Conservation (phyloP, 129 eudicot genomes). For the Centaurea solstitialis region DNA sequence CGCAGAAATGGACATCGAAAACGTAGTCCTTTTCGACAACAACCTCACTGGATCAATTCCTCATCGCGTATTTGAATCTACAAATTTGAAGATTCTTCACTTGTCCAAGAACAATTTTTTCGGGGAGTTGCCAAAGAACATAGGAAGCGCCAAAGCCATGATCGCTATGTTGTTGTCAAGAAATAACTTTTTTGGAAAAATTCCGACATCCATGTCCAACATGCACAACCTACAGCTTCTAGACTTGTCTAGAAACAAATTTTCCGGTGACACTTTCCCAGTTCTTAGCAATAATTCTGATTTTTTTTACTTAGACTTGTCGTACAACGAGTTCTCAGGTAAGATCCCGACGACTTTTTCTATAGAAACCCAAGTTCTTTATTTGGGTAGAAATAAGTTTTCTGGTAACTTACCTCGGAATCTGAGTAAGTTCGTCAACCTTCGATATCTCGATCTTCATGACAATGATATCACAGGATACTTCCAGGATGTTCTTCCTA, state of each 20-base stretch:
- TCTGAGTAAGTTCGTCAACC: no score
- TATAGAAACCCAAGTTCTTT: conserved; percentile 13
- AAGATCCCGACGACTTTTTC: conserved; percentile 30
- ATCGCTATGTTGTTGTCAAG: no score
- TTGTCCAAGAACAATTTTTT: conserved; percentile 36
- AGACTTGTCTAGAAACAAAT: conserved; percentile 46
- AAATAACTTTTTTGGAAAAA: conserved; percentile 42
- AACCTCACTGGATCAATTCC: conserved; percentile 36
- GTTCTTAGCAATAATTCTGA: neutral
- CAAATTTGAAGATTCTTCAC: conserved; percentile 26
- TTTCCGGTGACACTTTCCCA: conserved; percentile 44
- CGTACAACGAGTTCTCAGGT: conserved; percentile 41
- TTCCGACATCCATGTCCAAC: conserved; percentile 38
- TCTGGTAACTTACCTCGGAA: conserved; percentile 37
- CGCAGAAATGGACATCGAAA: conserved; percentile 4
- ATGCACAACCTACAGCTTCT: conserved; percentile 21
- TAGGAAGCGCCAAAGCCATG: no score
- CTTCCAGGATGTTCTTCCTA: neutral
- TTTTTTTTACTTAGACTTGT: conserved; percentile 33
- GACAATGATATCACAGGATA: neutral
- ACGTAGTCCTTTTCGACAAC: conserved; percentile 33
- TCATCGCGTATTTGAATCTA: conserved; percentile 33
- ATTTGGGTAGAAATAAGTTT: conserved; percentile 39
- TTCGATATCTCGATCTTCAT: conserved; percentile 16
- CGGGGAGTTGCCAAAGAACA: conserved; percentile 40